A percentile compares a stretch with the other conserved stretches of the same genome.
Evolutionary conservation across 768 basidiomycete genomes (phyloP).

Genomic region (Chalciporus piperatus): DNA sequence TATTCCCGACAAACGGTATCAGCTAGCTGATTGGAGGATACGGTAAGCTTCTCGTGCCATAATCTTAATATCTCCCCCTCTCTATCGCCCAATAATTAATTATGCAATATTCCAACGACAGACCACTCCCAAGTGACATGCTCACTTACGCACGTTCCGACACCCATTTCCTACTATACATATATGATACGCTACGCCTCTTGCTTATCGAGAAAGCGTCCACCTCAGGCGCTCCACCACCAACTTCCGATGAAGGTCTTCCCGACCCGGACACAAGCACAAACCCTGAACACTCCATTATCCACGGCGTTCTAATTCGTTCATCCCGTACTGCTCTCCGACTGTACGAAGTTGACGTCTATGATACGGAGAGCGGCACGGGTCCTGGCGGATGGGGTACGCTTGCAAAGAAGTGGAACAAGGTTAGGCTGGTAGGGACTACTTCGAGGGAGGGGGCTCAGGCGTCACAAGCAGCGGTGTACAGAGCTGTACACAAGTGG

Average conservation of each 20-base stretch:
- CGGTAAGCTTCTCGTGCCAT: conserved; percentile 54
- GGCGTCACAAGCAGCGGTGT: conserved; percentile 58
- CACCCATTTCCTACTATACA: conserved; percentile 91
- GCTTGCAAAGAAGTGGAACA: conserved; percentile 82
- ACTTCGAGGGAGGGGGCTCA: conserved; percentile 23
- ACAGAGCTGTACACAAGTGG: conserved; percentile 76
- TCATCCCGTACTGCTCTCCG: conserved; percentile 77
- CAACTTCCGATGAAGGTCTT: conserved; percentile 16
- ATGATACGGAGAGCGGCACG: conserved; percentile 60
- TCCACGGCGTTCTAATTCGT: conserved; percentile 64
- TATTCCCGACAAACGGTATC: conserved; percentile 91
- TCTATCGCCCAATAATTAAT: too few relatives aligned
- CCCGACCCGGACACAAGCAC: conserved; percentile 1
- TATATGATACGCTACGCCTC: conserved; percentile 89
- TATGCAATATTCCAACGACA: conserved; percentile 13
- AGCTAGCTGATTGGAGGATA: conserved; percentile 97
- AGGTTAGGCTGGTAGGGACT: conserved; percentile 39
- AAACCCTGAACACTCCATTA: conserved; percentile 37
- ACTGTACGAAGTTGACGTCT: conserved; percentile 64
- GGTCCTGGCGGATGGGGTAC: conserved; percentile 77
- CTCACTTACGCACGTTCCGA: conserved; percentile 90
- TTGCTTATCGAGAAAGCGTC: conserved; percentile 74
- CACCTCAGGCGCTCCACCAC: conserved; percentile 29
- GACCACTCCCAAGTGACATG: conserved; percentile 88
- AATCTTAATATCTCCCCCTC: neutral